A percentile compares a stretch with the other conserved stretches of the same genome.
Evolutionary conservation across 371 early-diverging fungal genomes (phyloP).

Genomic region (Rhizopus stolonifer): DNA sequence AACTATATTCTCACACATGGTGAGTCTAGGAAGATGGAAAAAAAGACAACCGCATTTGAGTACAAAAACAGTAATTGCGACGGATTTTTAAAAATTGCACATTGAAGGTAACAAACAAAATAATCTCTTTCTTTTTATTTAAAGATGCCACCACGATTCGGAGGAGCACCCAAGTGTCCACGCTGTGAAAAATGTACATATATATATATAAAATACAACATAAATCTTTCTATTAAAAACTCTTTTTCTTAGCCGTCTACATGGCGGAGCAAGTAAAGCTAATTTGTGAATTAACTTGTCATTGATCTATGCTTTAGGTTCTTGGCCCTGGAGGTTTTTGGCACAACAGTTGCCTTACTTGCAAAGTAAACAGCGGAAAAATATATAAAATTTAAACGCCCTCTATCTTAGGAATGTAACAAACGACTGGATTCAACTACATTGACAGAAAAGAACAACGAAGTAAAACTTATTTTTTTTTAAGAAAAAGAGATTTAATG

Average conservation of each 20-base stretch:
- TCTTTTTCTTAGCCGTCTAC: constrained; percentile 37
- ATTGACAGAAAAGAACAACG: constrained; percentile 41
- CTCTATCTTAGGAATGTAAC: constrained; percentile 44
- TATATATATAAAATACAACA: too few relatives aligned
- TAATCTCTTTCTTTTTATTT: not conserved
- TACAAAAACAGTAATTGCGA: too few relatives aligned
- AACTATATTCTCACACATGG: too few relatives aligned
- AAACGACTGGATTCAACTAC: constrained; percentile 50
- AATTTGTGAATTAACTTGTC: not conserved
- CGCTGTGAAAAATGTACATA: constrained; percentile 43
- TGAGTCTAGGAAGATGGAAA: too few relatives aligned
- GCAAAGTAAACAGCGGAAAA: constrained; percentile 29
- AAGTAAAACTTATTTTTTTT: constrained; percentile 21
- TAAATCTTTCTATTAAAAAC: not conserved
- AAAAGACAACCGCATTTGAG: too few relatives aligned
- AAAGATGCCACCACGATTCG: constrained; percentile 39
- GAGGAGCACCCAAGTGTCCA: constrained; percentile 50
- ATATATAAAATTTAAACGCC: not conserved
- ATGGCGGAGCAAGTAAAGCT: constrained; percentile 50
- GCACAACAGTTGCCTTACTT: constrained; percentile 44
- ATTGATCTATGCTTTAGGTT: constrained; percentile 17
- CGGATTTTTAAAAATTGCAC: too few relatives aligned
- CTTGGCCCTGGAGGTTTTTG: constrained; percentile 48
- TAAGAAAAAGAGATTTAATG: too few relatives aligned
- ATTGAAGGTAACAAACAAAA: too few relatives aligned